phyloP scores from a whole-genome alignment of 345 rosid species.

The Clarkia xantiana region DNA sequence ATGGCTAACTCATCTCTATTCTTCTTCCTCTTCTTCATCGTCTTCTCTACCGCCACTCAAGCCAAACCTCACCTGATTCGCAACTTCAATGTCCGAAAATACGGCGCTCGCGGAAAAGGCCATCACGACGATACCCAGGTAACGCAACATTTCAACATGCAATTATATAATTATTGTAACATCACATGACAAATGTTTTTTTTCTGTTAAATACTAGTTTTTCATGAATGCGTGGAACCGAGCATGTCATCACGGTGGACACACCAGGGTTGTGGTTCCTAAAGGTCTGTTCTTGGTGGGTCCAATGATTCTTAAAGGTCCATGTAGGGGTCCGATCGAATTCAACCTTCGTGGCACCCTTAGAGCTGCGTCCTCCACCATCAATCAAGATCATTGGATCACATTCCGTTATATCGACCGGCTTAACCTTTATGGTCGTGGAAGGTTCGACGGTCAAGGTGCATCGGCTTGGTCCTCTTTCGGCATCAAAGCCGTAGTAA shows the following conservation, averaged over 20 bases:
- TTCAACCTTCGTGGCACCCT: constrained; percentile 8
- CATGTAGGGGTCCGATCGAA: constrained; percentile 12
- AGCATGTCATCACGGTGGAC: constrained; percentile 11
- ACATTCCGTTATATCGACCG: constrained; percentile 6
- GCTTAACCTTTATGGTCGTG: constrained; percentile 13
- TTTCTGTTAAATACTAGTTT: constrained; percentile 7
- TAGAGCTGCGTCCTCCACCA: constrained; percentile 4
- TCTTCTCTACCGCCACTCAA: too few species aligned
- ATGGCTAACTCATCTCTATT: background rate
- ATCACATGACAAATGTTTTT: too few species aligned
- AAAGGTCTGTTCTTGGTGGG: constrained; percentile 7
- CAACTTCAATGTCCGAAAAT: too few species aligned
- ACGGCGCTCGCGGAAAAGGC: too few species aligned
- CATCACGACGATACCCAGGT: too few species aligned
- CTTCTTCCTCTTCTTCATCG: background rate
- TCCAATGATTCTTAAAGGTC: constrained; percentile 7
- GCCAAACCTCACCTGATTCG: too few species aligned
- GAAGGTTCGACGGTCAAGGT: constrained; percentile 23
- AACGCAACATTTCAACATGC: too few species aligned
- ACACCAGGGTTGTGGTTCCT: constrained; percentile 9
- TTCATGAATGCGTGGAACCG: constrained; percentile 5
- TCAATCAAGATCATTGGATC: constrained; percentile 8
- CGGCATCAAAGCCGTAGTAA: too few species aligned
- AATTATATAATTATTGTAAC: too few species aligned
- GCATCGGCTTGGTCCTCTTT: constrained; percentile 15